Evolutionary conservation across 129 eudicot genomes (phyloP).

Genomic region (Escallonia herrerae): DNA sequence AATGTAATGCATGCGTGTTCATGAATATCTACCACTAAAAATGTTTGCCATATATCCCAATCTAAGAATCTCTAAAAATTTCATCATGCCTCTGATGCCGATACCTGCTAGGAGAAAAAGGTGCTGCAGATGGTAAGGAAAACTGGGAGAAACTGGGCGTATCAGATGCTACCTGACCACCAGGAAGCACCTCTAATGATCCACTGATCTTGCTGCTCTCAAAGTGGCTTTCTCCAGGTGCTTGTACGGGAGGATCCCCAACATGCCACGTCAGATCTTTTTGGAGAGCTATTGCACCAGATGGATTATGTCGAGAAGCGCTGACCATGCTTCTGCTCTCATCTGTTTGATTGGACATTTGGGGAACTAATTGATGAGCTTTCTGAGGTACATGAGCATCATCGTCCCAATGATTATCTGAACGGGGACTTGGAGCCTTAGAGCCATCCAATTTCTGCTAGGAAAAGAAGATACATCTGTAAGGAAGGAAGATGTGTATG

Average conservation of each 20-base stretch:
- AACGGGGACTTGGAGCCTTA: conserved; percentile 27
- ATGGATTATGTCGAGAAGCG: conserved; percentile 28
- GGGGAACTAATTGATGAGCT: conserved; percentile 19
- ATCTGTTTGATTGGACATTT: conserved; percentile 18
- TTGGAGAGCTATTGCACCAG: conserved; percentile 21
- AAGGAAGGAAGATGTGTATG: conserved; percentile 6
- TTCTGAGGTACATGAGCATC: conserved; percentile 26
- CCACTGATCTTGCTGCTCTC: conserved; percentile 36
- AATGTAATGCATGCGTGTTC: background rate
- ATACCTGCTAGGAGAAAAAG: conserved; percentile 63
- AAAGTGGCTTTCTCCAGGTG: conserved; percentile 18
- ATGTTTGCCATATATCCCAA: background rate
- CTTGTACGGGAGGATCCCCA: conserved; percentile 17
- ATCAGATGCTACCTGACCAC: conserved; percentile 30
- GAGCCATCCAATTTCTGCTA: conserved; percentile 51
- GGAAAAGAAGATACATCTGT: conserved; percentile 11
- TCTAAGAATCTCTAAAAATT: background rate
- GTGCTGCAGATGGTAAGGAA: conserved; percentile 38
- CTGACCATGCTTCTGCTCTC: conserved; percentile 21
- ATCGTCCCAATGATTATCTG: conserved; percentile 33
- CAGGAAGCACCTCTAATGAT: conserved; percentile 19
- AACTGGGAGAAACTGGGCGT: conserved; percentile 32
- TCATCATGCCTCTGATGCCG: background rate
- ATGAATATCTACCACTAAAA: background rate
- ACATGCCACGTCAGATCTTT: conserved; percentile 17